Evolutionary conservation across 2,329 filamentous ascomycete species (phyloP).

Genomic region (Sporothrix euskadiensis): DNA sequence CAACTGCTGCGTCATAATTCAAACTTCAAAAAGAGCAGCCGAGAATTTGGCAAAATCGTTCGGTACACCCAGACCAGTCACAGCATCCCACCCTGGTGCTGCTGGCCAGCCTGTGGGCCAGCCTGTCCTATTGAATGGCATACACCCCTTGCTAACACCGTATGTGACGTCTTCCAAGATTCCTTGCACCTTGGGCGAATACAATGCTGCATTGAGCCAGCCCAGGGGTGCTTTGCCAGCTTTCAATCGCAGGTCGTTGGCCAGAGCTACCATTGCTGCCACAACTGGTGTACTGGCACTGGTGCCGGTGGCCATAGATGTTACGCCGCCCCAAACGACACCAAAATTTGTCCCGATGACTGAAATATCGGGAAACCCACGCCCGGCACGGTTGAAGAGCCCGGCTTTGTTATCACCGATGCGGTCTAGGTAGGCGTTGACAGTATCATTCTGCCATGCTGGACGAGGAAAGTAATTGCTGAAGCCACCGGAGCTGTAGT

Average conservation of each 20-base stretch:
- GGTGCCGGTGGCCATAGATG: constrained; percentile 44
- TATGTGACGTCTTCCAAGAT: constrained; percentile 47
- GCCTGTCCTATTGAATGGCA: constrained; percentile 38
- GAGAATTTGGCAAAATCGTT: constrained; percentile 44
- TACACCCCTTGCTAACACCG: constrained; percentile 47
- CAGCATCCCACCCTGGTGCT: constrained; percentile 48
- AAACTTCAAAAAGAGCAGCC: constrained; percentile 17
- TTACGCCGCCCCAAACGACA: constrained; percentile 39
- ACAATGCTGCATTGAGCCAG: constrained; percentile 55
- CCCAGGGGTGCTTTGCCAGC: constrained; percentile 52
- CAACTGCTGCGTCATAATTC: not conserved
- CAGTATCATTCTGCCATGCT: constrained; percentile 48
- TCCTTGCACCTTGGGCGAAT: constrained; percentile 42
- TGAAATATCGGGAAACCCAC: constrained; percentile 54
- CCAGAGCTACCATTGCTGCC: constrained; percentile 54
- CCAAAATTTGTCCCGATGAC: constrained; percentile 60
- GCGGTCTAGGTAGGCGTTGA: constrained; percentile 44
- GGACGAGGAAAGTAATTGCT: constrained; percentile 52
- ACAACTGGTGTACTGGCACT: constrained; percentile 57
- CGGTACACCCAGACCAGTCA: constrained; percentile 53
- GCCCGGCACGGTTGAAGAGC: constrained; percentile 49
- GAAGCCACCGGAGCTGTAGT: constrained; percentile 56
- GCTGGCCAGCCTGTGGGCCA: constrained; percentile 48
- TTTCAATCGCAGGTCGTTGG: constrained; percentile 56
- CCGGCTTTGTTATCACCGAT: constrained; percentile 39